phyloP scores from a whole-genome alignment of 495 filamentous ascomycete species.

The Aspergillus ostianus region DNA sequence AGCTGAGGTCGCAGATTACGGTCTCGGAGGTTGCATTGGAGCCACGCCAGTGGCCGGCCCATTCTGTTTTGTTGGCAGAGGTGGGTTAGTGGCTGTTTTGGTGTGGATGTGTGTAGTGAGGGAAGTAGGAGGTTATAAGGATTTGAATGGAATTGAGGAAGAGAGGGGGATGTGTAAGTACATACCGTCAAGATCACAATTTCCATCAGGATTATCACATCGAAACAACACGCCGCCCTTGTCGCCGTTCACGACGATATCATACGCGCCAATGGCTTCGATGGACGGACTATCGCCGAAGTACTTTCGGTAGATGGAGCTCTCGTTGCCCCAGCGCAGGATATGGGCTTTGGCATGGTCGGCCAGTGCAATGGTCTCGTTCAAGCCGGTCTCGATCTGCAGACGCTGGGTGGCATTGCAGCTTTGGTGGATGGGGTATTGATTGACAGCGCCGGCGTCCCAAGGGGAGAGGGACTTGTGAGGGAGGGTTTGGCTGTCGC shows the following conservation, averaged over 20 bases:
- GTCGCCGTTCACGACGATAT: constrained; percentile 47
- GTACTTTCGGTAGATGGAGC: constrained; percentile 55
- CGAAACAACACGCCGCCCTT: constrained; percentile 49
- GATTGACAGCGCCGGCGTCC: constrained; percentile 22
- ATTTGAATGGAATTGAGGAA: too few relatives aligned
- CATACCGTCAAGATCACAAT: constrained; percentile 49
- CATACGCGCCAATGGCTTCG: constrained; percentile 52
- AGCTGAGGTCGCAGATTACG: constrained; percentile 60
- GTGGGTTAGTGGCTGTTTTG: constrained; percentile 10
- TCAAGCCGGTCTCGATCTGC: constrained; percentile 46
- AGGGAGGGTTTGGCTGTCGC: not conserved
- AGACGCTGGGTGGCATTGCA: constrained; percentile 53
- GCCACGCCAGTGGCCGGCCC: constrained; percentile 60
- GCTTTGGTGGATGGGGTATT: constrained; percentile 51
- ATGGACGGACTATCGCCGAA: constrained; percentile 51
- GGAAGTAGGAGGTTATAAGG: too few relatives aligned
- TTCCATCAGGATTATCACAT: constrained; percentile 58
- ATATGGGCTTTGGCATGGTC: constrained; percentile 47
- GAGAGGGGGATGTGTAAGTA: not conserved
- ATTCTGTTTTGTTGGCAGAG: constrained; percentile 26
- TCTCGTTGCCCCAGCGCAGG: constrained; percentile 49
- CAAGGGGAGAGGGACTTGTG: constrained; percentile 14
- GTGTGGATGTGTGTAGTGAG: too few relatives aligned
- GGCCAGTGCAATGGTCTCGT: constrained; percentile 48
- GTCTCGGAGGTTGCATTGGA: constrained; percentile 56